phyloP scores from a whole-genome alignment of 805 yeast genomes.

The Spathaspora girioi region DNA sequence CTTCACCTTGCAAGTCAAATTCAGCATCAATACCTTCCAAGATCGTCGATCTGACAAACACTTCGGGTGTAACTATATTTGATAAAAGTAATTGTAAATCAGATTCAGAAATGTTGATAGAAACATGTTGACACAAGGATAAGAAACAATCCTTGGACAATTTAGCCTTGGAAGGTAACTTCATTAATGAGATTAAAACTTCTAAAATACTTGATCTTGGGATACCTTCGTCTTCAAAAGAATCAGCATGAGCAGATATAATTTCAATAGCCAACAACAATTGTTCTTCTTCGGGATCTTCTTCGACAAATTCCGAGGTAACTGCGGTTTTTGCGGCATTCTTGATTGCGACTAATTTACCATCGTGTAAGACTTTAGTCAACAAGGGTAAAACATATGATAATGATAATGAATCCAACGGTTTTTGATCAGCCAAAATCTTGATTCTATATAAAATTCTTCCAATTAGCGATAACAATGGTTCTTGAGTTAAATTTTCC shows the following conservation, averaged over 20 bases:
- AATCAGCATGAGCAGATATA: slow-evolving; percentile 63
- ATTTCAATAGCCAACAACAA: slow-evolving; percentile 73
- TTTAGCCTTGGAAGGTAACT: slow-evolving; percentile 74
- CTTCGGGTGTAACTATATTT: slow-evolving; percentile 55
- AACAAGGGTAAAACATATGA: slow-evolving; percentile 75
- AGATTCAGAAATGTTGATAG: slow-evolving; percentile 50
- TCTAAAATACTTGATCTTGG: slow-evolving; percentile 66
- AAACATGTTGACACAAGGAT: slow-evolving; percentile 71
- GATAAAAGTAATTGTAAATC: slow-evolving; percentile 61
- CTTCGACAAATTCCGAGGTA: slow-evolving; percentile 72
- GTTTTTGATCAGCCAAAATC: slow-evolving; percentile 66
- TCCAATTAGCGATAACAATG: slow-evolving; percentile 50
- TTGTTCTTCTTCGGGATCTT: slow-evolving; percentile 87
- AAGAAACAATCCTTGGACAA: slow-evolving; percentile 79
- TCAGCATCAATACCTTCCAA: slow-evolving; percentile 86
- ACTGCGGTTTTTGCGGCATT: slow-evolving; percentile 48
- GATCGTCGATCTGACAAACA: slow-evolving; percentile 73
- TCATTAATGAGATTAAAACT: slow-evolving; percentile 63
- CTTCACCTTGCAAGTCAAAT: slow-evolving; percentile 50
- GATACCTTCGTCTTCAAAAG: slow-evolving; percentile 59
- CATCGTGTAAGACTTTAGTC: slow-evolving; percentile 61
- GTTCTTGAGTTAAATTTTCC: slow-evolving; percentile 45
- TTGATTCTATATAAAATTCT: slow-evolving; percentile 74
- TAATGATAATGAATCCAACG: slow-evolving; percentile 65
- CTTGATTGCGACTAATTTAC: slow-evolving; percentile 52